Base-by-base conservation (phyloP, 768 basidiomycete species). In the Clavaria fumosa region DNA sequence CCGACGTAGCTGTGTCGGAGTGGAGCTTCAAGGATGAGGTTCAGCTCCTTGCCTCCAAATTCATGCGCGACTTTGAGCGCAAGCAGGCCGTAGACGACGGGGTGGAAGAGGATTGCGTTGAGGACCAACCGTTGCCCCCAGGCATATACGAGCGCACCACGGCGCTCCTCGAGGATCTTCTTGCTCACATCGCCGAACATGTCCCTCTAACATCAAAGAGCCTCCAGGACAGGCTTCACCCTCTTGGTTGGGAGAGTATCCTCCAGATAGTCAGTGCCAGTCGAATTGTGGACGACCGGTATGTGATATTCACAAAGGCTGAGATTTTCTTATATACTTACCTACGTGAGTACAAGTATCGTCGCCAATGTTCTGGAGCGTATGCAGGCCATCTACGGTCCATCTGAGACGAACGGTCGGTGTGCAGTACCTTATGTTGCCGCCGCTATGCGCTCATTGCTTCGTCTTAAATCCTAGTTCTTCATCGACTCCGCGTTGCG, bases 1-100 rank as follows among this genome's bases (percentile, higher is more conserved):
- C 61, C 11, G 78, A 85, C 46, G 66, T 80, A 11, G 59, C 64
- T 17, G 58, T 69, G 6, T 80, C 83, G 1, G 74, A 82, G 54
- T 85, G 76, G 75, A 56, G 57, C 6, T 56, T 86, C 15, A 64
- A 73, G 33, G 82, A 85, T 44, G 83, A 85, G 54, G 62, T 85
- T 6, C 53, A 54, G 15, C 50, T 61, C 2, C 47, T 83, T 21
- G 63, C 64, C 4, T 54, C 61, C 14, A 52, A 60, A 9, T 52
- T 56, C 20, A 60, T 45, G 31, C 43, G 7, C 17, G 28, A 41
- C 31, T 39, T 27, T 7, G 49, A 49, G 10, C 51, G 52, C 11
- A 43, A 48, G 14, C 47, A 50, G 4, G 44, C 43, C n/a, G 48
- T 49, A 43, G 42, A 49, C n/a, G 31, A 43, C 4, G 50, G 50